Conservation (phyloP, 192 early-diverging fungal species). For the Backusella westeae region DNA sequence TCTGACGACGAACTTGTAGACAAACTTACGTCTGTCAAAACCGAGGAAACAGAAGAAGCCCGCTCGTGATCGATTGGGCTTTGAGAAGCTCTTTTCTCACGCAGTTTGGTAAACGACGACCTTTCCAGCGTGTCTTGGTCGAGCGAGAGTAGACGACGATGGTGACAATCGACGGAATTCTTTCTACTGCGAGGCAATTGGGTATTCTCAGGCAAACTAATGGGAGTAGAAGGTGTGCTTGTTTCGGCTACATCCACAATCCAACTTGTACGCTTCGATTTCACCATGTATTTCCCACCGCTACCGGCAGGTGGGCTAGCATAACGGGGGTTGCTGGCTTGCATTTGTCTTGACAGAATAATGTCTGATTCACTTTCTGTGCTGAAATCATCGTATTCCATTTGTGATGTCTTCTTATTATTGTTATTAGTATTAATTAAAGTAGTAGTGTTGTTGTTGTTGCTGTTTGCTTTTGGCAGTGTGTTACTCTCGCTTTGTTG, state of each 20-base stretch:
- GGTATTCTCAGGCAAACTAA: slow-evolving; percentile 12
- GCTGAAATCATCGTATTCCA: not conserved
- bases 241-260: slow-evolving; percentile 16
- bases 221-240: slow-evolving; percentile 12
- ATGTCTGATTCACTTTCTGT: not conserved
- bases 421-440: not conserved
- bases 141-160: not conserved
- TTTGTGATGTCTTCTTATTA: not conserved
- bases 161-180: slow-evolving; percentile 6
- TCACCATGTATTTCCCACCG: slow-evolving; percentile 23
- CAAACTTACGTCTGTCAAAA: slow-evolving; percentile 19
- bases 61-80: slow-evolving; percentile 12
- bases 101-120: slow-evolving; percentile 4
- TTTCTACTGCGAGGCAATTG: slow-evolving; percentile 11
- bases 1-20: not conserved
- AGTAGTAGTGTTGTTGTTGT: not conserved
- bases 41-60: slow-evolving; percentile 29
- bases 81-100: not conserved
- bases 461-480: not conserved
- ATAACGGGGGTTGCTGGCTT: not conserved
- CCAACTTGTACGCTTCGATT: slow-evolving; percentile 35
- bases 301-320: slow-evolving; percentile 24
- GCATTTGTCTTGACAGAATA: not conserved
- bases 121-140: not conserved
- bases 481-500: not conserved